Conservation (phyloP, 2,329 filamentous ascomycete genomes). For the Nannizziopsis barbatae region DNA sequence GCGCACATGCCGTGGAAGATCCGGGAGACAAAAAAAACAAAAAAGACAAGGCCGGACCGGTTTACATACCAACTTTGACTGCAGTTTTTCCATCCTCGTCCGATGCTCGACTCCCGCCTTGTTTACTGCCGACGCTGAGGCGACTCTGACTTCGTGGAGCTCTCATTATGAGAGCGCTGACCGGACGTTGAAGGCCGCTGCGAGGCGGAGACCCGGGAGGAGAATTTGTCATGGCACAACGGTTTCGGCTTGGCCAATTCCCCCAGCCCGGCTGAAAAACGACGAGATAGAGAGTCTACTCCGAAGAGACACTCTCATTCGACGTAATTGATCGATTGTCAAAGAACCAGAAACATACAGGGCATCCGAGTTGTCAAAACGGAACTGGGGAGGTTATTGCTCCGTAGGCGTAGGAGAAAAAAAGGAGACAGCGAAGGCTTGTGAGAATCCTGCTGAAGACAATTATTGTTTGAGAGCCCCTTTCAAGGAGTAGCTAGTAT, state of each 20-base stretch:
- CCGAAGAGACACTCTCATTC: slow-evolving; percentile 1
- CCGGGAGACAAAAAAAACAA: not conserved
- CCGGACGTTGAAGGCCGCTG: slow-evolving; percentile 49
- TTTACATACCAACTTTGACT: slow-evolving; percentile 83
- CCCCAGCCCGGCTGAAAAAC: not conserved
- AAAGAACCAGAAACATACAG: slow-evolving; percentile 4
- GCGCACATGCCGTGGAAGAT: no score
- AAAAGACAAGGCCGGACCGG: not conserved
- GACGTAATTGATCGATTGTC: not conserved
- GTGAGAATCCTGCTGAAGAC: no score
- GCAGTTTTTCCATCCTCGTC: slow-evolving; percentile 85
- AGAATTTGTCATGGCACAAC: slow-evolving; percentile 50
- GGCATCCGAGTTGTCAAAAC: slow-evolving; percentile 4
- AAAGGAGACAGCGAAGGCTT: no score
- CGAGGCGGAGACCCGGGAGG: slow-evolving; percentile 56
- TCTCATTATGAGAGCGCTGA: slow-evolving; percentile 64
- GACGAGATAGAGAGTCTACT: not conserved
- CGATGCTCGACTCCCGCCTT: slow-evolving; percentile 64
- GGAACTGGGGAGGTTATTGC: not conserved
- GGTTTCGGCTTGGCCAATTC: not conserved
- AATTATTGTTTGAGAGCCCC: no score
- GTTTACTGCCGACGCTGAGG: slow-evolving; percentile 64
- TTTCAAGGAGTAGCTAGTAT: no score
- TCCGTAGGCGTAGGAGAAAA: no score
- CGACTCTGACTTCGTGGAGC: slow-evolving; percentile 70